Evolutionary conservation across 176 grass and related monocot genomes (phyloP), one percentile per base, ranked within the genome.

Genomic region (Hyparrhenia diplandra): DNA sequence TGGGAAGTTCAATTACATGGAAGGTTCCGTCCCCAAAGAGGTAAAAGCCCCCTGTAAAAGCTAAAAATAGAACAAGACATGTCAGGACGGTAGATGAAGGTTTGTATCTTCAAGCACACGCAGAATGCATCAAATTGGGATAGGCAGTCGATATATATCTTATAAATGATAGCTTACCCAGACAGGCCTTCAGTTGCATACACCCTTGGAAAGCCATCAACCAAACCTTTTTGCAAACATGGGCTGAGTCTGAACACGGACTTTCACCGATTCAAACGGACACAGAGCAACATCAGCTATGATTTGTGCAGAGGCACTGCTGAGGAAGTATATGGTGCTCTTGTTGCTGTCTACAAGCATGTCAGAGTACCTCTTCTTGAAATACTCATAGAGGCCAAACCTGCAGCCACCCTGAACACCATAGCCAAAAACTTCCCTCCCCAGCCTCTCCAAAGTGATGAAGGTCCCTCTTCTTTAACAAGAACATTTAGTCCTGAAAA

Each of bases 301-400:
- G 78, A 98, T 63, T 88, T 98, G 96, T 51, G 96, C 96, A 80
- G 96, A 98, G 69, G 90, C 96, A 71, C 92, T 95, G 83, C 92
- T 98, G 64, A 91, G 63, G 51, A 95, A 98, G 83, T 87, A 98
- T 65, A 95, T 69, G 0, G 81, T 84, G 78, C 86, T 91, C 84
- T 47, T 98, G 75, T 91, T 98, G 18, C 85, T 75, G 35, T 66
- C 84, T 49, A 71, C 66, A 5, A 95, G 69, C 68, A 86, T 25
- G 71, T 98, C 96, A 6, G 96, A 95, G 69, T 98, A 98, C 42
- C 79, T 75, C 75, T 98, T 98, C 80, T 95, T 98, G 88, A 98
- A 98, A n/a, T 91, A 98, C 71, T 98, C 92, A 67, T 95, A 95
- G 45, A 98, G 83, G n/a, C 96, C 92, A 79, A 98, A 98, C 81